Evolutionary conservation across 2,329 filamentous ascomycete genomes (phyloP).

Genomic region (Botrytis tulipae): DNA sequence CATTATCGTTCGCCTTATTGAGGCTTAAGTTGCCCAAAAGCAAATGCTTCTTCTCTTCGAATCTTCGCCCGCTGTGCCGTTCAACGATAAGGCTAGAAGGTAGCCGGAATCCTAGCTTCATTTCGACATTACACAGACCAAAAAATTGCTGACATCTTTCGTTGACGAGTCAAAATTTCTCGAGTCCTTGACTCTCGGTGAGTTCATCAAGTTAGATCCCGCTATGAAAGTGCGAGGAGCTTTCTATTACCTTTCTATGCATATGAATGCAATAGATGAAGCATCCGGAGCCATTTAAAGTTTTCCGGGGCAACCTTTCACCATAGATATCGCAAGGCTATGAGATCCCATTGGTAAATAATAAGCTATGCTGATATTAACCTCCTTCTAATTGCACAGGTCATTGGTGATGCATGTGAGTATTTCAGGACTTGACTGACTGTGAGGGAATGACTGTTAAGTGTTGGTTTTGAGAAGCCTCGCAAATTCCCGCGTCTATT

Average conservation of each 20-base stretch:
- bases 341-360: constrained; percentile 4
- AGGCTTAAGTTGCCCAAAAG: constrained; percentile 20
- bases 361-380: not conserved
- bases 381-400: not conserved
- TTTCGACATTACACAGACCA: not conserved
- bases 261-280: not conserved
- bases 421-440: not conserved
- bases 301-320: constrained; percentile 1
- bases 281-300: constrained; percentile 6
- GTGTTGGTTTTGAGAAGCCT: constrained; percentile 3
- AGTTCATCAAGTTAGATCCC: constrained; percentile 18
- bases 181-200: not conserved
- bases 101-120: not conserved
- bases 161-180: not conserved
- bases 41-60: not conserved
- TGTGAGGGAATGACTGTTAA: not conserved
- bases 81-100: constrained; percentile 12
- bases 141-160: constrained; percentile 10
- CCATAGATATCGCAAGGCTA: not conserved
- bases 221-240: not conserved
- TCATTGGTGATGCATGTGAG: not conserved
- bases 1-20: constrained; percentile 16
- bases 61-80: constrained; percentile 1
- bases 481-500: not conserved
- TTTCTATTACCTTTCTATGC: constrained; percentile 16